These are phyloP conservation scores for Deinandra increscens DNA, from an alignment of 129 eudicot species.

Conservation along the genomic window DNA sequence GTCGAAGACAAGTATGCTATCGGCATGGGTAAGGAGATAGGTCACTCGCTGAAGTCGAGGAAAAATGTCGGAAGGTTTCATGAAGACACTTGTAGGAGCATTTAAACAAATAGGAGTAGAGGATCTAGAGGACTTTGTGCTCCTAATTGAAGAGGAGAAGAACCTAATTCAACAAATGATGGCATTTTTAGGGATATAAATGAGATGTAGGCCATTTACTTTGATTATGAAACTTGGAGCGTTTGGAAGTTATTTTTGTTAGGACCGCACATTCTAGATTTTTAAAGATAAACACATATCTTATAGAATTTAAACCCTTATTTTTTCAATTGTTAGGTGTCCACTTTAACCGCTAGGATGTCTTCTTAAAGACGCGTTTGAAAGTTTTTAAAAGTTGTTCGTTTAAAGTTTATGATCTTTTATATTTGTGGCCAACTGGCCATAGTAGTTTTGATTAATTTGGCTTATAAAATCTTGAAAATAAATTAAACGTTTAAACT, in stretches of 20 bases:
- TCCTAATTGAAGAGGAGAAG: background rate
- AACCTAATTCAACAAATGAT: constrained; percentile 31
- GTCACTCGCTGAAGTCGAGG: constrained; percentile 39
- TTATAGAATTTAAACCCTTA: no score
- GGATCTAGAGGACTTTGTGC: constrained; percentile 47
- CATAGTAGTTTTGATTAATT: no score
- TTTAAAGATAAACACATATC: no score
- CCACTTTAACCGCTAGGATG: no score
- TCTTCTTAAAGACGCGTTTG: no score
- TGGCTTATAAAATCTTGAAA: no score
- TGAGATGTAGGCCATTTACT: background rate
- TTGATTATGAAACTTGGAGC: background rate
- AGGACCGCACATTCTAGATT: no score
- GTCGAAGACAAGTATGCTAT: constrained; percentile 54
- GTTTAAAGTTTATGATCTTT: no score
- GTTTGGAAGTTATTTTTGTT: background rate
- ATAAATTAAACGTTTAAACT: no score
- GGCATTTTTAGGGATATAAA: constrained; percentile 11
- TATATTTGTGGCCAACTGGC: no score
- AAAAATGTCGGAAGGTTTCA: constrained; percentile 29
- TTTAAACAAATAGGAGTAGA: constrained; percentile 54
- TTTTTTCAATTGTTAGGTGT: no score
- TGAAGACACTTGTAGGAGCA: constrained; percentile 43
- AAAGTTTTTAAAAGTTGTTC: no score
- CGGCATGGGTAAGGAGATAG: constrained; percentile 38